Evolutionary conservation across 1,139 yeast species (phyloP).

Genomic region (Nakaseomyces nivariensis): DNA sequence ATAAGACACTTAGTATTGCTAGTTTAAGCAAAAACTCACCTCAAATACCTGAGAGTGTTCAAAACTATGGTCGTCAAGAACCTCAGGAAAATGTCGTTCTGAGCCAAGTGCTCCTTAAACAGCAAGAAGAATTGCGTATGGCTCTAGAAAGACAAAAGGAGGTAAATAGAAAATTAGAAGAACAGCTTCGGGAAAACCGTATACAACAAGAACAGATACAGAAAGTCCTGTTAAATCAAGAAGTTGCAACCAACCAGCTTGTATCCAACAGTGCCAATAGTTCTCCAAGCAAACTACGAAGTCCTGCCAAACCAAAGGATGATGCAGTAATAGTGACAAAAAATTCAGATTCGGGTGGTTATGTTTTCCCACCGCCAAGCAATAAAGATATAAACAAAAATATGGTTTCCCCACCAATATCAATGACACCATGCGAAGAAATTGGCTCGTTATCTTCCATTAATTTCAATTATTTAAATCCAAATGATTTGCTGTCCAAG

Average conservation of each 20-base stretch:
- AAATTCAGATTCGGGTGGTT: conserved; percentile 24
- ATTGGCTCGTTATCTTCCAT: conserved; percentile 4
- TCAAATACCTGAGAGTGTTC: neutral
- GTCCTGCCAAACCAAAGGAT: conserved; percentile 2
- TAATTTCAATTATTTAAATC: conserved; percentile 4
- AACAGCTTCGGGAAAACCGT: conserved; percentile 21
- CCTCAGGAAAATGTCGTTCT: conserved; percentile 5
- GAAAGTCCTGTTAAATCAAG: conserved; percentile 19
- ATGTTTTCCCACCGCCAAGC: conserved; percentile 27
- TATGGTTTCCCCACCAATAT: conserved; percentile 11
- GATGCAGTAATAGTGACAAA: conserved; percentile 20
- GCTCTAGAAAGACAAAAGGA: conserved; percentile 27
- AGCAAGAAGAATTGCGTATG: conserved; percentile 23
- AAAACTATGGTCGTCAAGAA: neutral
- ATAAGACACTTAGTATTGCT: conserved; percentile 35
- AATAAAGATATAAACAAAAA: conserved; percentile 5
- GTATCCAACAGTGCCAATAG: conserved; percentile 5
- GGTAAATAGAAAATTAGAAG: conserved; percentile 23
- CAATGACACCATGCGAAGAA: neutral
- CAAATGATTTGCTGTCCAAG: neutral
- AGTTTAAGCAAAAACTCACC: conserved; percentile 12
- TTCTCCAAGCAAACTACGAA: neutral
- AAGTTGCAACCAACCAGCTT: conserved; percentile 14
- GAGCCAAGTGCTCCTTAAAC: conserved; percentile 20
- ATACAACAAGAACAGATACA: conserved; percentile 23